Base-by-base conservation (phyloP, 352 stramenopile genomes). In the Phytophthora fragariae region DNA sequence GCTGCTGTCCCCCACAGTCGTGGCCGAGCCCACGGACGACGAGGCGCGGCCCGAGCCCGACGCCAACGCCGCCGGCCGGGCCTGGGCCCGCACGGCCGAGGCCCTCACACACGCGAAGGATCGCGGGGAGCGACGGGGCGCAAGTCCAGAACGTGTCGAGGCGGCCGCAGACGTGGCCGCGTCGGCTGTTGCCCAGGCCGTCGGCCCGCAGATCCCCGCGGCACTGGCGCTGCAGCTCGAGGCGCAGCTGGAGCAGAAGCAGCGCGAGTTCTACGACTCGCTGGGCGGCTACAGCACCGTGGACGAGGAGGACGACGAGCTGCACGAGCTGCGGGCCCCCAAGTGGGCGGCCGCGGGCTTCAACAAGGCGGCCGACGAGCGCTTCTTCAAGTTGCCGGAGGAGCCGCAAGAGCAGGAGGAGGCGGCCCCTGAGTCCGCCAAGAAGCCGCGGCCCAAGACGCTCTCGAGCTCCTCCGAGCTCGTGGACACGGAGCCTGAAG, bases 401-500 rank as follows among this genome's bases (percentile, higher is more conserved):
- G 39, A 49, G 49, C 33, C 27, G 8, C 9, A 41, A 1, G 35
- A 41, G 35, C 33, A 39, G 33, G 33, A 39, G 11, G 8, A 39
- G 33, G 33, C 33, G 39, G 57, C 46, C 17, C 15, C 44, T 24
- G 35, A 65, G 17, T 65, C 62, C 3, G 46, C 52, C 12, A 59
- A 49, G 17, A 73, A 68, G 17, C 19, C 50, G 15, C 73, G 70
- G 72, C 49, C 50, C 19, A 78, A 80, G 58, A 59, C 72, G 15
- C 62, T 82, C 31, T 72, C 60, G 39, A 74, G 67, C 29, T 84
- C 65, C 3, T 74, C 81, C 39, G 79, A 85, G 33, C 58, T 83
- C 52, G 68, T 81, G 3, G 80, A 85, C 39, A 87, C 79, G 7
- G 79, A 85, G 41, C 74, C 75, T 3, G 77, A 87, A 63, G 78